Conservation (phyloP, 2,329 filamentous ascomycete species). For the Hypoxylon sp. region DNA sequence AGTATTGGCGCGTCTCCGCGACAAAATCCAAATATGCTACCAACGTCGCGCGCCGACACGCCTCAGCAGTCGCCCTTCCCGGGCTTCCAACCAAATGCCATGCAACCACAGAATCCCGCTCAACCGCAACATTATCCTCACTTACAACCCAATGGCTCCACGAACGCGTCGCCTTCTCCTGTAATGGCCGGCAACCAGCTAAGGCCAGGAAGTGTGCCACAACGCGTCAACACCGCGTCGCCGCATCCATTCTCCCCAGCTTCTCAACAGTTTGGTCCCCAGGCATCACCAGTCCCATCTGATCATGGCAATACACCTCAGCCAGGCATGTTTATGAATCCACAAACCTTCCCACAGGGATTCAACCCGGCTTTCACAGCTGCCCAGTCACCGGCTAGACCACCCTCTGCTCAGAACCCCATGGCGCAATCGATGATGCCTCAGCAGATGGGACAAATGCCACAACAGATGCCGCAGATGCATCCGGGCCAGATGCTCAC, state of each 20-base stretch:
- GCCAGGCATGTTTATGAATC: conserved; percentile 77
- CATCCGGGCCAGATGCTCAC: conserved; percentile 57
- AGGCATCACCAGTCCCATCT: conserved; percentile 82
- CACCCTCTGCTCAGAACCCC: conserved; percentile 68
- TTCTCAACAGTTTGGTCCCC: conserved; percentile 77
- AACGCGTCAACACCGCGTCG: conserved; percentile 90
- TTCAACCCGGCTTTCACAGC: conserved; percentile 73
- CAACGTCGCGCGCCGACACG: conserved; percentile 91
- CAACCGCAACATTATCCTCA: conserved; percentile 84
- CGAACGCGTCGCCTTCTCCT: conserved; percentile 91
- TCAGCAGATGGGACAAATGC: conserved; percentile 64
- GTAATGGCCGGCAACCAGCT: conserved; percentile 85
- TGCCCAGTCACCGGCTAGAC: conserved; percentile 68
- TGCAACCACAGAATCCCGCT: conserved; percentile 72
- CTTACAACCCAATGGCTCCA: conserved; percentile 83
- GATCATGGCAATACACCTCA: conserved; percentile 83
- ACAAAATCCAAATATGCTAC: conserved; percentile 80
- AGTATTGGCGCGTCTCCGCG: conserved; percentile 86
- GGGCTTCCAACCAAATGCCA: conserved; percentile 76
- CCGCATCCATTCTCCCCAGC: conserved; percentile 91
- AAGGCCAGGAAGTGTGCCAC: conserved; percentile 78
- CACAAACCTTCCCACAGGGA: conserved; percentile 68
- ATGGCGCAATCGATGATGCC: conserved; percentile 70
- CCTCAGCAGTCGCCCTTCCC: conserved; percentile 83
- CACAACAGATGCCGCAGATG: conserved; percentile 55